Percentiles rank a stretch among this genome's conserved stretches.
phyloP scores from a whole-genome alignment of 768 basidiomycete genomes.

The Suillus brevipes region DNA sequence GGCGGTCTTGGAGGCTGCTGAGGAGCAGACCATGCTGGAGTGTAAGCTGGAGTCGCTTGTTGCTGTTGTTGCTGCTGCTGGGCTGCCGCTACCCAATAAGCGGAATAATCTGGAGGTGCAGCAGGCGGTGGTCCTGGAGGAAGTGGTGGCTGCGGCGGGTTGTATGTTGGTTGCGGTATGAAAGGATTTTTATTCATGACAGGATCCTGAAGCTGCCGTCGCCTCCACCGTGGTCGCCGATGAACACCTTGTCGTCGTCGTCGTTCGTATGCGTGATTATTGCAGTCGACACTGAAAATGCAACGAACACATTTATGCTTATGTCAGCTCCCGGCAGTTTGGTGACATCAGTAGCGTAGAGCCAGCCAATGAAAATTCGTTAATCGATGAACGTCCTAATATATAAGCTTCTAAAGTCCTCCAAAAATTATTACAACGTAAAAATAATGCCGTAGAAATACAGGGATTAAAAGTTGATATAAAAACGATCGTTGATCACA shows the following conservation, averaged over 20 bases:
- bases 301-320: conserved; percentile 2
- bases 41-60: conserved; percentile 56
- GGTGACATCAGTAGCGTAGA: too few species aligned
- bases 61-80: conserved; percentile 49
- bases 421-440: background rate
- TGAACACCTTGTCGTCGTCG: conserved; percentile 18
- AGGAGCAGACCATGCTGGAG: conserved; percentile 65
- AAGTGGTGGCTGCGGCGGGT: conserved; percentile 71
- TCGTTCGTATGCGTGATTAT: conserved; percentile 3
- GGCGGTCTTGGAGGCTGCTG: conserved; percentile 66
- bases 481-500: background rate
- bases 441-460: background rate
- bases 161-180: conserved; percentile 65
- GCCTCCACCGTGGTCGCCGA: conserved; percentile 13
- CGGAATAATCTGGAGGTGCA: conserved; percentile 73
- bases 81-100: conserved; percentile 70
- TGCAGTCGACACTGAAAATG: conserved; percentile 1
- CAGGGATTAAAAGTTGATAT: background rate
- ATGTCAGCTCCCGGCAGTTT: background rate
- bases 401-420: too few species aligned
- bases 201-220: conserved; percentile 1
- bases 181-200: conserved; percentile 87
- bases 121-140: conserved; percentile 80
- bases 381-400: too few species aligned
- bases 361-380: too few species aligned